Percentiles rank a stretch among this genome's conserved stretches.
Conservation (phyloP, 345 rosid species). For the Moringa oleifera region DNA sequence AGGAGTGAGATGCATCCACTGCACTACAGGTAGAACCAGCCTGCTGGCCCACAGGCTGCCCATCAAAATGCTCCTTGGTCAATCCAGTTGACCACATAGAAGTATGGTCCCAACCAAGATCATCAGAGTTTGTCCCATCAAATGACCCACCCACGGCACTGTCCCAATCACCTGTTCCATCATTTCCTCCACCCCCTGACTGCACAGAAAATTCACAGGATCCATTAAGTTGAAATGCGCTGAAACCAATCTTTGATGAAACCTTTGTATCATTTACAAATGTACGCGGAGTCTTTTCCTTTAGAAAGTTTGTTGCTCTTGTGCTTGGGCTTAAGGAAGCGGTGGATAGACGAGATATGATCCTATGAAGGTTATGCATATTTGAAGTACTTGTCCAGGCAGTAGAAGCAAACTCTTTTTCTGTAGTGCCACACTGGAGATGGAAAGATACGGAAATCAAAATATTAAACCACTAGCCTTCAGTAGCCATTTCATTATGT, state of each 20-base stretch:
- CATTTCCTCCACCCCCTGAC: conserved; percentile 34
- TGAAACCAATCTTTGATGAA: conserved; percentile 18
- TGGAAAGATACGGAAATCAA: too few relatives aligned
- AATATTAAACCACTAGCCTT: too few relatives aligned
- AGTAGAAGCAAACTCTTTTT: too few relatives aligned
- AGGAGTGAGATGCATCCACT: conserved; percentile 17
- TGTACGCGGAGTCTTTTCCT: conserved; percentile 3
- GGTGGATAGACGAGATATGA: conserved; percentile 42
- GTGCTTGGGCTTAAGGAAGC: conserved; percentile 25
- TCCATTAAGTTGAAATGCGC: conserved; percentile 10
- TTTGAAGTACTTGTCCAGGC: neutral
- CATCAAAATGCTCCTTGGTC: conserved; percentile 90
- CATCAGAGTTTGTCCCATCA: conserved; percentile 32
- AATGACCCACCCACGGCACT: conserved; percentile 32
- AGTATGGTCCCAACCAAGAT: conserved; percentile 61
- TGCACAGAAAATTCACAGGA: conserved; percentile 35
- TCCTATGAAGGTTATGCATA: conserved; percentile 40
- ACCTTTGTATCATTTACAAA: conserved; percentile 7
- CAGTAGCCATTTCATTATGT: too few relatives aligned
- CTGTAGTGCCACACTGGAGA: too few relatives aligned
- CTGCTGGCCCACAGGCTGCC: conserved; percentile 41
- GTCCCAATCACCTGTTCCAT: conserved; percentile 33
- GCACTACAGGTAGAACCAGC: conserved; percentile 22
- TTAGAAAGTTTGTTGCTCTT: conserved; percentile 19
- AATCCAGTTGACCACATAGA: conserved; percentile 91